These are phyloP conservation scores for Trifolium dubium DNA, from an alignment of 306 rosid genomes.

Conservation along the genomic window DNA sequence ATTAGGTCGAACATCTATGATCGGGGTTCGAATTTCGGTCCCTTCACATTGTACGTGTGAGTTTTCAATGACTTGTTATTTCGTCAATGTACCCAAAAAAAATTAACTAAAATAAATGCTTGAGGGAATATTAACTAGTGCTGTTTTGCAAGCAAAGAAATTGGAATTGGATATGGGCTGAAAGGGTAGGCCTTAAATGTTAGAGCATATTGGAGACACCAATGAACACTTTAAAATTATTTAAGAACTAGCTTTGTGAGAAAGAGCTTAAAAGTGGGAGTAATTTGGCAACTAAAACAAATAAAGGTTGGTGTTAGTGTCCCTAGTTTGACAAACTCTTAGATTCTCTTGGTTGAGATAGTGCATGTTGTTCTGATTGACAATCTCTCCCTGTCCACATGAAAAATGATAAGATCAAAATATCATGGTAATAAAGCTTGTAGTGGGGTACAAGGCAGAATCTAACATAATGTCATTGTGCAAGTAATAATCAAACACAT, in stretches of 20 bases:
- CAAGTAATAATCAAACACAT: conserved; percentile 40
- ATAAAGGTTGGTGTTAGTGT: conserved; percentile 43
- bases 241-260: conserved; percentile 35
- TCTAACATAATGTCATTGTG: conserved; percentile 48
- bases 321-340: conserved; percentile 57
- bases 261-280: conserved; percentile 57
- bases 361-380: conserved; percentile 47
- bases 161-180: conserved; percentile 19
- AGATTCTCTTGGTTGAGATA: conserved; percentile 52
- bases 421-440: conserved; percentile 45
- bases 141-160: conserved; percentile 37
- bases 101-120: background rate
- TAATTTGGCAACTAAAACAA: conserved; percentile 55
- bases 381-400: conserved; percentile 46
- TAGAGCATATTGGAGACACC: conserved; percentile 52
- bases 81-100: background rate
- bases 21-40: too few relatives aligned
- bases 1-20: too few relatives aligned
- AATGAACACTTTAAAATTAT: conserved; percentile 43
- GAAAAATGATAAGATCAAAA: conserved; percentile 46
- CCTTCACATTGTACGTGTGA: too few relatives aligned
- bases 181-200: conserved; percentile 41
- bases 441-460: conserved; percentile 51
- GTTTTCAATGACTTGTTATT: too few relatives aligned
- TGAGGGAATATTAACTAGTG: conserved; percentile 34